Base-by-base conservation (phyloP, 2,329 filamentous ascomycete species). In the Xylariaceae sp. region DNA sequence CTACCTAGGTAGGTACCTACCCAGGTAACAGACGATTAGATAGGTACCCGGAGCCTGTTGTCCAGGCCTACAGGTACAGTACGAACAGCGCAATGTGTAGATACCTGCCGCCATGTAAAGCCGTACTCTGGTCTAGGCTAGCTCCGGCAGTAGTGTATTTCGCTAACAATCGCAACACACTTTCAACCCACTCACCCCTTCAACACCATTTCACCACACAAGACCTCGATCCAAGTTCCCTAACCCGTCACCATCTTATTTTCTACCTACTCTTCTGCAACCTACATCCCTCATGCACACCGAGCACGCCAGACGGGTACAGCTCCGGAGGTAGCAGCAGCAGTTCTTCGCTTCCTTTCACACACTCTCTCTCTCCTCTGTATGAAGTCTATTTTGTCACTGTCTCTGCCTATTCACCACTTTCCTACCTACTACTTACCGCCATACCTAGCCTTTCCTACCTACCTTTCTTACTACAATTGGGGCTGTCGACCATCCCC, bases 401-500 rank as follows among this genome's bases (percentile, higher is more conserved):
- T 45, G 19, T 29, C 43, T 45, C 43, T 31, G 19, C 9, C 42
- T 11, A 6, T 26, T 44, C 27, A 27, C 26, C 42, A 30, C 42
- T 27, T 45, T 31, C 43, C 43, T 45, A 45, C 5, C 27, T 29
- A 44, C 8, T 9, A 8, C 27, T 9, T 45, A 42, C 40, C 40
- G 35, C 35, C 35, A 37, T 7, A 37, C 35, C 35, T 37, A 8
- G 8, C 35, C 35, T 37, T n/a, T 12, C 43, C 29, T 45, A 30
- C 41, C 27, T 26, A 43, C 41, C 32, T 35, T 35, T 35, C 9
- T 35, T 35, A 43, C 47, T 29, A 40, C 50, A 43, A 47, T 58
- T 29, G 47, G 54, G 27, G 30, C 54, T 34, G 29, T 37, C 43
- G 49, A 40, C 35, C 41, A 47, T 48, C 40, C 43, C 9, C 48